A percentile compares a stretch with the other conserved stretches of the same genome.
Evolutionary conservation across 176 grass and related monocot species (phyloP).

Genomic region (Ananas comosus): DNA sequence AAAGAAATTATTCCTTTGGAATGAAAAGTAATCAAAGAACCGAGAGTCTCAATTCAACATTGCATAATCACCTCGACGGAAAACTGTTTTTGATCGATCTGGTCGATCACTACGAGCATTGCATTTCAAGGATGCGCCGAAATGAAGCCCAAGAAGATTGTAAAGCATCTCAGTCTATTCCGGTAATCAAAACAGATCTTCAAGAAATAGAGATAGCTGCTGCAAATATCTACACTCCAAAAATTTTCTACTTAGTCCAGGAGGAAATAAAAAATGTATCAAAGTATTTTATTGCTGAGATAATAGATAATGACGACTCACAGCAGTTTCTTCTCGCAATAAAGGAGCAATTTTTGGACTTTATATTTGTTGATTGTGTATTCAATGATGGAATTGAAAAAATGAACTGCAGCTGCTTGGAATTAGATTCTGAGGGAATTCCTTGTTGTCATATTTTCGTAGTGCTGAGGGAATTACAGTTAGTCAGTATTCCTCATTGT

Average conservation of each 20-base stretch:
- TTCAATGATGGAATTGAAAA: not conserved
- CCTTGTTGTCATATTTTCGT: not conserved
- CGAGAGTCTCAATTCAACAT: conserved; percentile 1
- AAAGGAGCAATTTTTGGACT: not conserved
- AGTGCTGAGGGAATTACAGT: not conserved
- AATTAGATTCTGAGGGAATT: not conserved
- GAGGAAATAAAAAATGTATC: not conserved
- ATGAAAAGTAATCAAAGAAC: conserved; percentile 17
- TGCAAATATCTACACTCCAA: conserved; percentile 14
- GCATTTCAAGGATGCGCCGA: not conserved
- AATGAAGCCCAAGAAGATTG: conserved; percentile 16
- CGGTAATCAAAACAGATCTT: not conserved
- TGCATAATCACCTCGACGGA: conserved; percentile 10
- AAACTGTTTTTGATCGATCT: conserved; percentile 15
- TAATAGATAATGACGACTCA: not conserved
- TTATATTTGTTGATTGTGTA: not conserved
- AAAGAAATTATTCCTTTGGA: conserved; percentile 19
- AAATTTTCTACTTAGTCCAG: conserved; percentile 13
- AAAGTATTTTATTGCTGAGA: conserved; percentile 10
- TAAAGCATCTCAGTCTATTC: not conserved
- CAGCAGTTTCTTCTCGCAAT: not conserved
- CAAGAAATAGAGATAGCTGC: conserved; percentile 6
- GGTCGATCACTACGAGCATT: conserved; percentile 19
- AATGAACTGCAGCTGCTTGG: not conserved
- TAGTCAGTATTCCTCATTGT: not conserved